Evolutionary conservation across 768 basidiomycete genomes (phyloP).

Genomic region (Boletus tomentosulus): DNA sequence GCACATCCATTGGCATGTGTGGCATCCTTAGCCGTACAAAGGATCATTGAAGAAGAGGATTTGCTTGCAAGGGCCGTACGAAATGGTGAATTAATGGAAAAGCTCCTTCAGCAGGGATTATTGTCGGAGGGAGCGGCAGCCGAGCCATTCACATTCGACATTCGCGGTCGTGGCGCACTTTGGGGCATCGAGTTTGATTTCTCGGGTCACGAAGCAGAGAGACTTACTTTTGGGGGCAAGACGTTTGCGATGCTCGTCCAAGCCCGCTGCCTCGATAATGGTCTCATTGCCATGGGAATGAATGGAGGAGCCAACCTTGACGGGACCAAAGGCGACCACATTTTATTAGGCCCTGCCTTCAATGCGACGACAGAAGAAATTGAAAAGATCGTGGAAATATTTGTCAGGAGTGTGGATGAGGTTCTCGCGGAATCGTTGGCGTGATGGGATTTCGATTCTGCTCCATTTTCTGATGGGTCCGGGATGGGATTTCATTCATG

Average conservation of each 20-base stretch:
- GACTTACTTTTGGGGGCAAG: slow-evolving; percentile 48
- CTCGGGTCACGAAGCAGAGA: slow-evolving; percentile 36
- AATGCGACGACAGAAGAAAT: slow-evolving; percentile 70
- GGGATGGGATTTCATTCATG: no score
- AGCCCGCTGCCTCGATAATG: slow-evolving; percentile 61
- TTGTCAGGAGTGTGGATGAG: slow-evolving; percentile 66
- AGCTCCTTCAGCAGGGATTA: slow-evolving; percentile 52
- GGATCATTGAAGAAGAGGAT: slow-evolving; percentile 63
- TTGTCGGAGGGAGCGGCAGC: slow-evolving; percentile 51
- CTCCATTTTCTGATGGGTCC: not conserved
- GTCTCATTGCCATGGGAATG: slow-evolving; percentile 71
- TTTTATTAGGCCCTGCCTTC: slow-evolving; percentile 77
- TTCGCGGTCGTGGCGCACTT: slow-evolving; percentile 81
- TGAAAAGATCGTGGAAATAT: slow-evolving; percentile 59
- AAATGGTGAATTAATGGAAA: slow-evolving; percentile 59
- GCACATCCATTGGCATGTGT: slow-evolving; percentile 74
- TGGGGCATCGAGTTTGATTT: slow-evolving; percentile 85
- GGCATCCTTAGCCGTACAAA: slow-evolving; percentile 77
- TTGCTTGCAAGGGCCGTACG: slow-evolving; percentile 60
- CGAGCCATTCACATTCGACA: slow-evolving; percentile 68
- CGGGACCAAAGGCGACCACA: slow-evolving; percentile 68
- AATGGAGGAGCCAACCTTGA: slow-evolving; percentile 64
- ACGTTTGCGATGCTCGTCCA: slow-evolving; percentile 69
- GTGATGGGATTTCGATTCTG: not conserved
- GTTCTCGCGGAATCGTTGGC: slow-evolving; percentile 41